Evolutionary conservation across 2,329 filamentous ascomycete genomes (phyloP).

Genomic region (Aureobasidium mangrovei): DNA sequence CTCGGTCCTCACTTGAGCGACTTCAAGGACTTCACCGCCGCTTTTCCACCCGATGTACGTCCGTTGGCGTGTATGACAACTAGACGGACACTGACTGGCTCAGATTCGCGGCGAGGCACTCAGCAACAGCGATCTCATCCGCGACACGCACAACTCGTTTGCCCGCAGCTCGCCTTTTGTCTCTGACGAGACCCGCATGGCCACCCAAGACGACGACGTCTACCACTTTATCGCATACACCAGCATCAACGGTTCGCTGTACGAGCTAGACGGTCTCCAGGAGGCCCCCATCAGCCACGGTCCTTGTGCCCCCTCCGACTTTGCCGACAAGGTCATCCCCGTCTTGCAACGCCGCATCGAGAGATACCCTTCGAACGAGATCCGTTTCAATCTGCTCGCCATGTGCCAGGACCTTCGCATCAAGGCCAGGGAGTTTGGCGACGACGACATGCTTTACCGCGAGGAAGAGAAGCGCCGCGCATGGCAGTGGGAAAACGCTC

Average conservation of each 20-base stretch:
- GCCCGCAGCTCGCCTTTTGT: slow-evolving; percentile 82
- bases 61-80: not conserved
- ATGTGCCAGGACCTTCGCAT: slow-evolving; percentile 78
- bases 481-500: slow-evolving; percentile 92
- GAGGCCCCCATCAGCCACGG: slow-evolving; percentile 79
- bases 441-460: slow-evolving; percentile 64
- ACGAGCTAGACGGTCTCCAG: slow-evolving; percentile 92
- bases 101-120: slow-evolving; percentile 62
- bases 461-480: slow-evolving; percentile 77
- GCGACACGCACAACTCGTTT: slow-evolving; percentile 77
- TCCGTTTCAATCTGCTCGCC: slow-evolving; percentile 90
- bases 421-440: slow-evolving; percentile 70
- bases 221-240: slow-evolving; percentile 99
- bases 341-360: slow-evolving; percentile 77
- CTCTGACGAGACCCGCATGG: slow-evolving; percentile 72
- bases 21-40: slow-evolving; percentile 82
- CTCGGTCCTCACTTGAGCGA: slow-evolving; percentile 63
- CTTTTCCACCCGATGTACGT: slow-evolving; percentile 56
- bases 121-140: slow-evolving; percentile 53
- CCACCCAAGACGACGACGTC: slow-evolving; percentile 72
- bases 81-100: not conserved
- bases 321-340: slow-evolving; percentile 73
- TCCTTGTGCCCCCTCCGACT: slow-evolving; percentile 64
- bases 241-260: slow-evolving; percentile 66
- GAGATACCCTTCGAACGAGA: slow-evolving; percentile 78